A percentile compares a stretch with the other conserved stretches of the same genome.
phyloP scores from a whole-genome alignment of 1,284 basidiomycete genomes.

The Phaffia rhodozyma region DNA sequence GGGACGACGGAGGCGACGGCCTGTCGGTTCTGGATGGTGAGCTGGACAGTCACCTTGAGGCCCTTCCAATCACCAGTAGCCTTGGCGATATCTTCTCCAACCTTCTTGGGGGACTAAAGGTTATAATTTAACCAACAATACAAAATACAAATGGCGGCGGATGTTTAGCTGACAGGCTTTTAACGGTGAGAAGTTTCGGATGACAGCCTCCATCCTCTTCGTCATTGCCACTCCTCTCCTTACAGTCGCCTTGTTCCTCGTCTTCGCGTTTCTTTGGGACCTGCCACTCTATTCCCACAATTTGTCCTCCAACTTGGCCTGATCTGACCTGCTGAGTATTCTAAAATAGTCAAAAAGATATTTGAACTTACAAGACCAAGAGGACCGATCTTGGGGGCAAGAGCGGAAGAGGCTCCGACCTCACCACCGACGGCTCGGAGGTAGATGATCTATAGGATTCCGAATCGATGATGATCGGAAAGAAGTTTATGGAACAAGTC shows the following conservation, averaged over 20 bases:
- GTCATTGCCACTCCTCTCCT: not conserved
- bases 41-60: constrained; percentile 96
- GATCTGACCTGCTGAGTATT: not conserved
- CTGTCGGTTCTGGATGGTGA: constrained; percentile 99
- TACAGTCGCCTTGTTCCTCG: not conserved
- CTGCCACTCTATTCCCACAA: not conserved
- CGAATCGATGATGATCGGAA: not conserved
- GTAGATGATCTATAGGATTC: constrained; percentile 65
- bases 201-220: not conserved
- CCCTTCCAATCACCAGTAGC: constrained; percentile 98
- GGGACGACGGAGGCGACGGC: constrained; percentile 94
- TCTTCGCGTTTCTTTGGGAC: not conserved
- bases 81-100: constrained; percentile 99
- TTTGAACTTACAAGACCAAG: constrained; percentile 77
- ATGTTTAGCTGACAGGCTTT: not conserved
- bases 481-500: not conserved
- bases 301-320: not conserved
- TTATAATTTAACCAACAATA: not conserved
- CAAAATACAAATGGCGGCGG: not conserved
- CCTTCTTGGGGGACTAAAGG: constrained; percentile 93
- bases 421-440: constrained; percentile 98
- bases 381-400: constrained; percentile 99
- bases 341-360: not conserved
- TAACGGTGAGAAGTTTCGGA: not conserved
- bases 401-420: constrained; percentile 95